Evolutionary conservation across 257 asterid species (phyloP).

Genomic region (Anisodus tanguticus): DNA sequence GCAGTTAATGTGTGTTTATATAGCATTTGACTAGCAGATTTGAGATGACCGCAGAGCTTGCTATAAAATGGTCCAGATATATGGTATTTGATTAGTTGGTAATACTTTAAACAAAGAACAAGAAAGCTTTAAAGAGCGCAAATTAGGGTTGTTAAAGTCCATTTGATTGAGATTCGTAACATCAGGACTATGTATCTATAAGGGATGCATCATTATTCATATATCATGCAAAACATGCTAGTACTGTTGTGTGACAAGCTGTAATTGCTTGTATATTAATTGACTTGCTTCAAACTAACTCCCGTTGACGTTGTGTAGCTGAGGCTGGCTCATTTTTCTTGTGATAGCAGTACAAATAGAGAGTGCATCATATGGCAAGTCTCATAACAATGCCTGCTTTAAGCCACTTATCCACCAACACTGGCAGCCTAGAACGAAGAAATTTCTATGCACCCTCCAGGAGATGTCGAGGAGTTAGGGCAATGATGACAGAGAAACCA

Average conservation of each 20-base stretch:
- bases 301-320: background rate
- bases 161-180: background rate
- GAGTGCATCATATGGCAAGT: conserved; percentile 53
- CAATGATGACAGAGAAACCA: conserved; percentile 70
- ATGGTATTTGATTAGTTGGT: conserved; percentile 2
- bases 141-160: background rate
- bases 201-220: no score
- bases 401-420: conserved; percentile 40
- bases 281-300: background rate
- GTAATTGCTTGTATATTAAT: background rate
- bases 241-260: background rate
- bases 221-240: background rate
- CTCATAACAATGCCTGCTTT: conserved; percentile 47
- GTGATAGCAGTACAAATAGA: background rate
- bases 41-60: background rate
- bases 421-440: conserved; percentile 30
- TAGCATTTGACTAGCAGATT: background rate
- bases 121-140: background rate
- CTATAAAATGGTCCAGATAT: conserved; percentile 7
- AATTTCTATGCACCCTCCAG: conserved; percentile 23
- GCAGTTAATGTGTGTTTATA: background rate
- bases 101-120: background rate
- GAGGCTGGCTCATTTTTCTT: conserved; percentile 14
- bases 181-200: background rate
- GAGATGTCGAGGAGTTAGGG: conserved; percentile 39